Evolutionary conservation across 495 filamentous ascomycete genomes (phyloP), one percentile per base, ranked within the genome.

Genomic region (Parathielavia appendiculata): DNA sequence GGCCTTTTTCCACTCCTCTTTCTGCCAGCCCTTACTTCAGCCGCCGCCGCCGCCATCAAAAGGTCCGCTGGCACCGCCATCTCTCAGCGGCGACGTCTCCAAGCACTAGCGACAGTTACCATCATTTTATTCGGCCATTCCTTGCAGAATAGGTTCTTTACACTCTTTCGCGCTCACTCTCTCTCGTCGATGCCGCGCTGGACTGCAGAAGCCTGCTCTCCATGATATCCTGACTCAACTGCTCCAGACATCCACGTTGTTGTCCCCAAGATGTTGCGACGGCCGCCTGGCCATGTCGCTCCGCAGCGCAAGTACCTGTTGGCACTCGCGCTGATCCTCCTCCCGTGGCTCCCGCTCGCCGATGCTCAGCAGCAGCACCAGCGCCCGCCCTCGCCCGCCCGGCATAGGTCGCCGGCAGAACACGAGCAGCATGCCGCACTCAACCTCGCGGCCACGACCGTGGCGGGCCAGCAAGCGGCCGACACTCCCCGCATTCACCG

Each of bases 351-450:
- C 48, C 69, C 69, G 30, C 67, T 77, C 63, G 76, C 79, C 66
- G 71, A 81, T 70, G 79, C 80, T 78, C 83, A 81, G 77, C 81
- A 80, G 78, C 81, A 82, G 73, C 80, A 80, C 54, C 72, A 77
- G 63, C 71, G 65, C 65, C 56, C 58, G 56, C 32, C 54, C 60
- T 19, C 57, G 56, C 20, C 64, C 62, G 50, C 55, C 44, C 54
- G 30, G 26, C 60, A 65, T 69, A 66, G 53, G 54, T 69, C 58
- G 20, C 54, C 71, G 20, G 66, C 68, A 51, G 63, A 71, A 55
- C 66, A 58, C 47, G 67, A 58, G 54, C 66, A 63, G 38, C 63
- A 66, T 69, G 66, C 23, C 50, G 56, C 63, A 20, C 52, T 66
- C 16, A 65, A 65, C 59, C 55, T 60, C 26, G 56, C 56, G 39